Conservation (phyloP, 352 stramenopile genomes). For the Globisporangium radiosum region DNA sequence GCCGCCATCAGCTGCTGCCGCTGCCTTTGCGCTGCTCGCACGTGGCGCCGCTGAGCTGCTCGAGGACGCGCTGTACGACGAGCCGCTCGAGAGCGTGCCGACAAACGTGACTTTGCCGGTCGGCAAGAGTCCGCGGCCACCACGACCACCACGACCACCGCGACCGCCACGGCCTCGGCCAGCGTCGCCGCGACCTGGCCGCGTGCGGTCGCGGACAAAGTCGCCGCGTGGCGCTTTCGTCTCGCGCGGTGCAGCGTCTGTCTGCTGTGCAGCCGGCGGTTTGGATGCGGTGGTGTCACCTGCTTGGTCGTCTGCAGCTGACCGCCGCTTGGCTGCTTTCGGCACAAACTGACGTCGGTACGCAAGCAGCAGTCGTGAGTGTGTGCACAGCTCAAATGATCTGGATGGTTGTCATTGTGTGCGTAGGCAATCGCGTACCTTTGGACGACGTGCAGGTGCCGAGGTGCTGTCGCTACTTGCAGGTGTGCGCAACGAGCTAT, state of each 20-base stretch:
- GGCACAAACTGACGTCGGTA: slow-evolving; percentile 47
- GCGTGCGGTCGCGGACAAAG: slow-evolving; percentile 26
- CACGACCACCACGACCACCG: slow-evolving; percentile 37
- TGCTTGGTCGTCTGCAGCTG: slow-evolving; percentile 18
- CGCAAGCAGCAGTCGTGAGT: neutral
- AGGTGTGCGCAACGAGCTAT: slow-evolving; percentile 53
- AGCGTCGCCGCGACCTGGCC: slow-evolving; percentile 11
- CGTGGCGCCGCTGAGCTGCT: slow-evolving; percentile 22
- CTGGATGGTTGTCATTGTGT: neutral
- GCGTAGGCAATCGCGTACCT: slow-evolving; percentile 12
- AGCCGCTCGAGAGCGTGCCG: slow-evolving; percentile 71
- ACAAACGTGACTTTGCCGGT: slow-evolving; percentile 69
- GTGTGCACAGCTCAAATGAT: too few relatives aligned
- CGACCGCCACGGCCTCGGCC: slow-evolving; percentile 41
- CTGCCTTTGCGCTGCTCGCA: slow-evolving; percentile 34
- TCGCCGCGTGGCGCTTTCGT: slow-evolving; percentile 32
- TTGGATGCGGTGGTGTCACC: slow-evolving; percentile 1
- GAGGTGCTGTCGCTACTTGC: slow-evolving; percentile 18
- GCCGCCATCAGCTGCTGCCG: slow-evolving; percentile 58
- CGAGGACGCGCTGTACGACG: slow-evolving; percentile 53
- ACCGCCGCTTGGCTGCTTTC: slow-evolving; percentile 57
- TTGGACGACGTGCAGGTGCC: slow-evolving; percentile 45
- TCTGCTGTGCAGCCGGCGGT: slow-evolving; percentile 1
- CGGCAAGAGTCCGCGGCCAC: slow-evolving; percentile 21
- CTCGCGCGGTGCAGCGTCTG: slow-evolving; percentile 19